Percentiles rank a stretch among this genome's conserved stretches.
Evolutionary conservation across 139 green algal genomes (phyloP).

Genomic region (Diplosphaera chodatii): DNA sequence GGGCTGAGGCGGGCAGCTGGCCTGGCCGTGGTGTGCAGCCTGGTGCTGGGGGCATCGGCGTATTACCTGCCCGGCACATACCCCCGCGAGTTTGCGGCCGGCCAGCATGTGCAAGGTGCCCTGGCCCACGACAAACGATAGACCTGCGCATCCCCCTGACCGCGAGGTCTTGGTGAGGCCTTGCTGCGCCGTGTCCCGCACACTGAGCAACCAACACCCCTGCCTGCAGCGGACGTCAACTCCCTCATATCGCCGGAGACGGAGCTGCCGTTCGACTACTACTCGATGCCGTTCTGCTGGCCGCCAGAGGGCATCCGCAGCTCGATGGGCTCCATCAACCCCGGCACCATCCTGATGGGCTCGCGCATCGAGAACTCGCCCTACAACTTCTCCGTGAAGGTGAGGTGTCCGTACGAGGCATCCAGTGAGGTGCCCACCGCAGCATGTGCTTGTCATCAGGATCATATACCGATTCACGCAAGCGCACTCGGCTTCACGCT

Average conservation of each 20-base stretch:
- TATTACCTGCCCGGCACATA: slow-evolving; percentile 80
- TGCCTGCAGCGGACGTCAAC: slow-evolving; percentile 64
- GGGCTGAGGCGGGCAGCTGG: background rate
- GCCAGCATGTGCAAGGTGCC: slow-evolving; percentile 51
- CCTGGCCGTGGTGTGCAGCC: background rate
- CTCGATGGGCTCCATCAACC: slow-evolving; percentile 69
- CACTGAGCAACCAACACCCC: background rate
- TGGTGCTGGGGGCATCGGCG: slow-evolving; percentile 6
- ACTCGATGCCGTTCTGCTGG: slow-evolving; percentile 90
- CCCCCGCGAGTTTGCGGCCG: slow-evolving; percentile 59
- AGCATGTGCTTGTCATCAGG: background rate
- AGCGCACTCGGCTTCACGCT: too few relatives aligned
- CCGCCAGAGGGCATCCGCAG: slow-evolving; percentile 70
- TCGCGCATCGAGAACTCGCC: slow-evolving; percentile 83
- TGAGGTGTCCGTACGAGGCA: too few relatives aligned
- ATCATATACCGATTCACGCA: too few relatives aligned
- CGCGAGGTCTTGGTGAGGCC: too few relatives aligned
- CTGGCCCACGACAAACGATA: too few relatives aligned
- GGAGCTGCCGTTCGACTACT: slow-evolving; percentile 91
- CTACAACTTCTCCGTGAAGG: slow-evolving; percentile 89
- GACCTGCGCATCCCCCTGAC: too few relatives aligned
- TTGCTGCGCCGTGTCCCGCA: too few relatives aligned
- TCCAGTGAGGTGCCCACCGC: background rate
- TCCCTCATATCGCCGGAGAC: slow-evolving; percentile 84
- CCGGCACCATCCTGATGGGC: slow-evolving; percentile 86